phyloP scores from a whole-genome alignment of 1,284 basidiomycete species.

The Lignosus rhinocerotis region DNA sequence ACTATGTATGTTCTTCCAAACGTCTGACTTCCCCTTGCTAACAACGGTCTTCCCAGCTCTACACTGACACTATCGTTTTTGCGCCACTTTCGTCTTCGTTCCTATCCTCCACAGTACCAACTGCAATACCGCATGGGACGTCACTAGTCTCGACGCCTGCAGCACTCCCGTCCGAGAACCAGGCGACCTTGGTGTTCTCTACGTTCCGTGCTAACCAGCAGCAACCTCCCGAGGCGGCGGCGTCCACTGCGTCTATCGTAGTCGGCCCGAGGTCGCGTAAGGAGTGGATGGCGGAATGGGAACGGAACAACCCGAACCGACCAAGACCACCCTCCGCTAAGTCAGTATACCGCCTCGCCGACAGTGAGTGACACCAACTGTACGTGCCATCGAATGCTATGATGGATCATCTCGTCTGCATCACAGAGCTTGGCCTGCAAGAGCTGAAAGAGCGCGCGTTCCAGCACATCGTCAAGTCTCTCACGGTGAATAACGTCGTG shows the following conservation, averaged over 20 bases:
- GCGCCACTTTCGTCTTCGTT: constrained; percentile 81
- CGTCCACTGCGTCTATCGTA: constrained; percentile 5
- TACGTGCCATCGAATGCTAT: neutral
- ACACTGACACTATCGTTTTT: constrained; percentile 84
- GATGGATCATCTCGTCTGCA: neutral
- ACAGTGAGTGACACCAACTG: constrained; percentile 50
- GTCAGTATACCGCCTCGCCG: constrained; percentile 85
- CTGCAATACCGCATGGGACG: neutral
- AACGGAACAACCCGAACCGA: constrained; percentile 53
- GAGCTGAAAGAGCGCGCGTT: constrained; percentile 73
- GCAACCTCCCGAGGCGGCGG: constrained; percentile 20
- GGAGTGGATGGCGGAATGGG: constrained; percentile 72
- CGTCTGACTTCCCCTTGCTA: neutral
- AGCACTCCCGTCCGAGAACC: constrained; percentile 34
- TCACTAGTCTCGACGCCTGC: constrained; percentile 21
- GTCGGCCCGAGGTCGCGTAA: constrained; percentile 45
- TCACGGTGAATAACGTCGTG: constrained; percentile 80
- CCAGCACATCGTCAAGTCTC: constrained; percentile 73
- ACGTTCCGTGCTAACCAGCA: constrained; percentile 19
- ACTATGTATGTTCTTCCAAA: constrained; percentile 59
- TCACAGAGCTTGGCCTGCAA: constrained; percentile 61
- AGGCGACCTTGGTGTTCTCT: constrained; percentile 30
- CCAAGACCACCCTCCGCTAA: constrained; percentile 86
- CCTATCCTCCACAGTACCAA: constrained; percentile 32
- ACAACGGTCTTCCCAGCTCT: constrained; percentile 52